Evolutionary conservation across 139 green algal species (phyloP).

Genomic region (Yamagishiella unicocca): DNA sequence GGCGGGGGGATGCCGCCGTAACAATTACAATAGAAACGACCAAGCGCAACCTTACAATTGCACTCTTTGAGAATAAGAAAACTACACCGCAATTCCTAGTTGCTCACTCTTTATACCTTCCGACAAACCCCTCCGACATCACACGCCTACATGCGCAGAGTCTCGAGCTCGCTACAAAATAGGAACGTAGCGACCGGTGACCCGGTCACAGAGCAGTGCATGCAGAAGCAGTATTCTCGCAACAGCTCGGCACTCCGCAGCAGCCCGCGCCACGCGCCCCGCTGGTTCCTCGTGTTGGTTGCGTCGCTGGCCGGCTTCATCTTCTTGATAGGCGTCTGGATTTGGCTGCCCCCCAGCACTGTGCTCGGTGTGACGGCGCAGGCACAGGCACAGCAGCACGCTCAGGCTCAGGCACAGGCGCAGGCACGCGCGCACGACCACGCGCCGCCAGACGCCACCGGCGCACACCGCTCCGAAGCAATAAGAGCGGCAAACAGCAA

Average conservation of each 20-base stretch:
- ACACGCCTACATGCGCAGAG: neutral
- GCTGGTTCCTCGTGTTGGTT: neutral
- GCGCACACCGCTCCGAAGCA: neutral
- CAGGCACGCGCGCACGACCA: neutral
- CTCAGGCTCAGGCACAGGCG: neutral
- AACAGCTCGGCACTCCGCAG: neutral
- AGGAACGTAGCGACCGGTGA: neutral
- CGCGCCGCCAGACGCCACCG: neutral
- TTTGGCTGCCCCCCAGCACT: conserved; percentile 6
- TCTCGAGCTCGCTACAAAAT: neutral
- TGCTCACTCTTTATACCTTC: too few relatives aligned
- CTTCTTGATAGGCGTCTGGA: conserved; percentile 20
- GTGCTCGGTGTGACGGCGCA: neutral
- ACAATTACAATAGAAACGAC: too few relatives aligned
- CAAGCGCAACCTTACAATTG: too few relatives aligned
- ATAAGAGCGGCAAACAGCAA: too few relatives aligned
- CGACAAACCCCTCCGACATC: neutral
- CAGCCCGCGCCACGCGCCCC: neutral
- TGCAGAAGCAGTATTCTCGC: neutral
- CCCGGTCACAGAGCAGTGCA: conserved; percentile 7
- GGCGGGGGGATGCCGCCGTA: too few relatives aligned
- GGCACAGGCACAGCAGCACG: conserved; percentile 1
- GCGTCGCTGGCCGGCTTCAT: neutral
- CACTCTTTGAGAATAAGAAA: too few relatives aligned
- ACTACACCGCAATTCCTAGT: too few relatives aligned